Conservation (phyloP, 495 filamentous ascomycete species). For the Hypoxylon fragiforme region DNA sequence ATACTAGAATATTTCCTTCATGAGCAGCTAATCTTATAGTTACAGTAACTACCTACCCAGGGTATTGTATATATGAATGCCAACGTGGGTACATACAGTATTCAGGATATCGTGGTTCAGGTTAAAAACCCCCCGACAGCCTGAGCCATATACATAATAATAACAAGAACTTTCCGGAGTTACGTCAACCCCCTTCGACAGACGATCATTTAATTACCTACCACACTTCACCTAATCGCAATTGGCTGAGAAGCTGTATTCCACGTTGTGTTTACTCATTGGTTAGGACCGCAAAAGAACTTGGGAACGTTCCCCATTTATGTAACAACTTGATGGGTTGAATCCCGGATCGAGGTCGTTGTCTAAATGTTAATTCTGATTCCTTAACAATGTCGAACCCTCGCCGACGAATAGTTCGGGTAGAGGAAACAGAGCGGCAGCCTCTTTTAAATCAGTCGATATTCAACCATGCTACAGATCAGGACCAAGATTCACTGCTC, state of each 20-base stretch:
- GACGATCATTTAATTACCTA: no score
- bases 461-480: constrained; percentile 23
- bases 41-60: no score
- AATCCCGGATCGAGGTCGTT: not conserved
- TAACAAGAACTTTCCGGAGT: no score
- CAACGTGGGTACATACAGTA: no score
- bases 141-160: no score
- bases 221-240: not conserved
- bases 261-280: constrained; percentile 1
- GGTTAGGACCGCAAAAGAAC: not conserved
- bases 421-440: constrained; percentile 28
- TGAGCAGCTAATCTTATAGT: no score
- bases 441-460: constrained; percentile 33
- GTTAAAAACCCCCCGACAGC: no score
- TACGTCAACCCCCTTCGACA: no score
- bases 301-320: no score
- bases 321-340: constrained; percentile 5
- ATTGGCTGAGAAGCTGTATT: not conserved
- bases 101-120: no score
- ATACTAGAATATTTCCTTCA: constrained; percentile 7
- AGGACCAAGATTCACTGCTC: constrained; percentile 32
- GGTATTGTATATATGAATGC: no score
- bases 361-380: not conserved
- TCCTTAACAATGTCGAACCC: constrained; percentile 20
- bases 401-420: constrained; percentile 18